These are phyloP conservation scores for Kodamaea derodonti DNA, from an alignment of 1,139 yeast species.

Conservation along the genomic window DNA sequence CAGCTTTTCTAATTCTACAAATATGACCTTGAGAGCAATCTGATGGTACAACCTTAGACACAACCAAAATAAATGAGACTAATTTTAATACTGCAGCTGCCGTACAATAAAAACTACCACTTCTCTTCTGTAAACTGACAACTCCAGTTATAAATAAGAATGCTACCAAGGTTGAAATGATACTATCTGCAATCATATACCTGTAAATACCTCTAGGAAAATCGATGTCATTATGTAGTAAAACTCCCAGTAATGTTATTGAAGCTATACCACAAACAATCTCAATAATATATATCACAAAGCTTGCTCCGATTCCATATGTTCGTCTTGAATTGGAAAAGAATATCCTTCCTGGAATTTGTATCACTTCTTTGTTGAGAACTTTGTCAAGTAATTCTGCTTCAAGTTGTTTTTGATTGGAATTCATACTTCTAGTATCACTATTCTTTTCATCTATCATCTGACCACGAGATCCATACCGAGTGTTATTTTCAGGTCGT, in stretches of 20 bases:
- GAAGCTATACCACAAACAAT: slow-evolving; percentile 30
- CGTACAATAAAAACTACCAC: slow-evolving; percentile 42
- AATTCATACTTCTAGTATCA: not conserved
- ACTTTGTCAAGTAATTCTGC: not conserved
- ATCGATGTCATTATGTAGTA: slow-evolving; percentile 22
- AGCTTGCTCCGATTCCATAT: slow-evolving; percentile 22
- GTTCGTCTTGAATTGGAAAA: not conserved
- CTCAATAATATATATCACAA: slow-evolving; percentile 34
- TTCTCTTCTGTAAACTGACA: slow-evolving; percentile 38
- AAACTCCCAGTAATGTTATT: slow-evolving; percentile 27
- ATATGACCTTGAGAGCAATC: slow-evolving; percentile 18
- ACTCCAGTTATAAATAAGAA: slow-evolving; percentile 32
- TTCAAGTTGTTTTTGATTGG: not conserved
- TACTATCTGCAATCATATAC: slow-evolving; percentile 38
- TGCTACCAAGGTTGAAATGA: slow-evolving; percentile 32
- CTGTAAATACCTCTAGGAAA: slow-evolving; percentile 27
- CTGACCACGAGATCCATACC: too few relatives aligned
- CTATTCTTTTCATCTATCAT: too few relatives aligned
- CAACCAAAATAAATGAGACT: slow-evolving; percentile 31
- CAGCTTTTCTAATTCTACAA: slow-evolving; percentile 35
- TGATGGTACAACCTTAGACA: slow-evolving; percentile 24
- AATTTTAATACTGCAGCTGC: slow-evolving; percentile 30
- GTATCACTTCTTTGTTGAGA: not conserved
- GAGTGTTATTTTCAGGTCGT: not conserved
- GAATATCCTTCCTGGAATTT: slow-evolving; percentile 9